Evolutionary conservation across 177 flowering plant species (phyloP), one percentile per base, ranked within the genome.

Genomic region (Vitis hybrid): DNA sequence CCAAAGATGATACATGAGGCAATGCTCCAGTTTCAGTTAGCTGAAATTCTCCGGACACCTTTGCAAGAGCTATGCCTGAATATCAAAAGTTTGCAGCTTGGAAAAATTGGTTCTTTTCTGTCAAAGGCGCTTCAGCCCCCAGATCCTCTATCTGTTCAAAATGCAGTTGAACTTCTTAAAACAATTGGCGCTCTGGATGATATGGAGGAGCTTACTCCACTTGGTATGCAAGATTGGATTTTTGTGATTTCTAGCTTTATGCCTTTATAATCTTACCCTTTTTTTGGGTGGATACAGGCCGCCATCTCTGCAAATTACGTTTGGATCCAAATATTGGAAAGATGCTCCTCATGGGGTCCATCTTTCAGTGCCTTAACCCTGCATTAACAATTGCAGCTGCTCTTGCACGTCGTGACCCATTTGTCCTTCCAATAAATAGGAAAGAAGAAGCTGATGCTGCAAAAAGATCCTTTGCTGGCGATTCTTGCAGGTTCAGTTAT

Each of bases 111-210:
- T 29, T 79, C 92, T 20, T 95, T 95, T 81, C 81, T 95, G 74
- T 87, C 88, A 10, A 91, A 93, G 84, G 96, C 98, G 50, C 89
- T 95, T 68, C 96, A 95, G 82, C 97, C 98, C 14, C 99, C 99
- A 57, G 96, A 91, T 81, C 69, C 94, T 71, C 93, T 91, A 22
- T 75, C 99, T 63, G 96, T 95, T 68, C 83, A 86, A 69, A 95
- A 95, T 83, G 97, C 99, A 14, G 77, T 95, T 79, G 99, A 91
- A 71, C 96, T 93, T 79, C 90, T 95, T 14, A 93, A 91, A 72
- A 93, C 94, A 15, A 88, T 91, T 75, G 99, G 98, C 14, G 96
- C 97, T 67, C 76, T 95, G 10, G 91, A 91, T 85, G 90, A 93
- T 59, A 67, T n/a, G 29, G 99, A 95, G 80, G 92, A 91, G 75